Conservation (phyloP, 306 rosid genomes). For the barrel medic (Medicago truncatula) region MtrunA17r5.0-ANR NC_053049.1:31957501-31958000, state of each 20-base stretch:
- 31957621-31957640: not conserved
- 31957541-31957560: conserved; percentile 76
- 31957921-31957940: not conserved
- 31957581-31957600: conserved; percentile 11
- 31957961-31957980: not conserved
- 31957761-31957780: conserved; percentile 4
- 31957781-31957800: not conserved
- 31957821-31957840: not conserved
- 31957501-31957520: conserved; percentile 78
- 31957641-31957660: not conserved
- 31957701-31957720: conserved; percentile 18
- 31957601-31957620: conserved; percentile 15
- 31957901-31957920: not conserved
- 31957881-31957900: conserved; percentile 28
- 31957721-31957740: not conserved
- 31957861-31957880: not conserved
- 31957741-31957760: too few species aligned
- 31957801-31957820: not conserved
- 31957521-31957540: conserved; percentile 73
- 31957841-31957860: not conserved
- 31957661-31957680: conserved; percentile 1
- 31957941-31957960: conserved; percentile 25
- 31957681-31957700: not conserved
- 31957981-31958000: not conserved
- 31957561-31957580: conserved; percentile 3